These are phyloP conservation scores for Claviceps citrina DNA, from an alignment of 2,329 filamentous ascomycete genomes.

Conservation along the genomic window DNA sequence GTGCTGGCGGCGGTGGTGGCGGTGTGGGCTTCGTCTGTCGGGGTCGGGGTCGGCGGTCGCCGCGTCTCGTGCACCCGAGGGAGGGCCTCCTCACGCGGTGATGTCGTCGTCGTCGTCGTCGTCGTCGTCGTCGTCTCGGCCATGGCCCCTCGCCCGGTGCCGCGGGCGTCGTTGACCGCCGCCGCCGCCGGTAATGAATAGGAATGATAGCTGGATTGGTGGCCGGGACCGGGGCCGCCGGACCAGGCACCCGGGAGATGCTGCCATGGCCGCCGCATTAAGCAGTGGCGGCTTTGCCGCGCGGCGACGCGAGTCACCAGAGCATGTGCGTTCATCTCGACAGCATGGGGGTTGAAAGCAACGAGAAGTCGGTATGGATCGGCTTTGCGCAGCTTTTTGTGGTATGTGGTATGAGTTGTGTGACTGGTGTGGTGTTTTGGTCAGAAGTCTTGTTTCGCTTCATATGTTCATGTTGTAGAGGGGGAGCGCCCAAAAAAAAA, in stretches of 20 bases:
- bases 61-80: slow-evolving; percentile 39
- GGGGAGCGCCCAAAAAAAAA: too few species aligned
- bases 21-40: slow-evolving; percentile 37
- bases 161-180: slow-evolving; percentile 23
- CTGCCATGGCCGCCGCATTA: slow-evolving; percentile 27
- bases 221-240: too few species aligned
- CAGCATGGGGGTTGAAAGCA: slow-evolving; percentile 15
- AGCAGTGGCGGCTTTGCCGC: slow-evolving; percentile 24
- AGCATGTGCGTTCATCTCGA: slow-evolving; percentile 28
- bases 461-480: too few species aligned
- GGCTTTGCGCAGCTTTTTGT: too few species aligned
- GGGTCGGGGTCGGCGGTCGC: slow-evolving; percentile 19
- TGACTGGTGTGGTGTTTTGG: too few species aligned
- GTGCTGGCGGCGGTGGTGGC: too few species aligned
- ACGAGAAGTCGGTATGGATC: too few species aligned
- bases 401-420: too few species aligned
- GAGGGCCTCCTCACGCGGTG: slow-evolving; percentile 24
- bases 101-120: too few species aligned
- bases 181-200: slow-evolving; percentile 34
- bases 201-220: slow-evolving; percentile 34
- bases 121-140: slow-evolving; percentile 29
- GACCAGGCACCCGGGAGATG: too few species aligned
- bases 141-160: slow-evolving; percentile 27
- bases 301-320: slow-evolving; percentile 26
- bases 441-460: too few species aligned